phyloP scores from a whole-genome alignment of 257 asterid genomes.

The Salvia splendens region DNA sequence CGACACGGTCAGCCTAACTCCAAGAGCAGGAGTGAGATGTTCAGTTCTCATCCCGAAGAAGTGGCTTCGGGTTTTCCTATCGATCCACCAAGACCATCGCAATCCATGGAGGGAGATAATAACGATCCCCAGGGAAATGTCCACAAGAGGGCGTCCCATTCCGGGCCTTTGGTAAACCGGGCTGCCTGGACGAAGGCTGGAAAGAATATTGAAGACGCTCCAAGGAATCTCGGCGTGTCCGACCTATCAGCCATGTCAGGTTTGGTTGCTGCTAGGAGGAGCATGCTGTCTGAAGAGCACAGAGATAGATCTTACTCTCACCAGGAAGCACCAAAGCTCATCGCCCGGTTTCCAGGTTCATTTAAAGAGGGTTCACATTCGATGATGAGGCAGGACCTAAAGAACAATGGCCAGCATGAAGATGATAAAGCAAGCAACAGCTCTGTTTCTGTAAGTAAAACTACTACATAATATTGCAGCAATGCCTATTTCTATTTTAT shows the following conservation, averaged over 20 bases:
- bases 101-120: conserved; percentile 58
- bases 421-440: conserved; percentile 58
- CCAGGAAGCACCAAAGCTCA: conserved; percentile 70
- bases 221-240: conserved; percentile 53
- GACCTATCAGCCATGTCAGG: conserved; percentile 76
- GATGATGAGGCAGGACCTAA: conserved; percentile 47
- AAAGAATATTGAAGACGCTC: conserved; percentile 69
- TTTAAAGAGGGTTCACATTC: conserved; percentile 78
- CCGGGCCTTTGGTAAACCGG: conserved; percentile 88
- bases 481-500: too few species aligned
- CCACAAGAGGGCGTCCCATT: conserved; percentile 85
- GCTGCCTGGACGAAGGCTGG: conserved; percentile 85
- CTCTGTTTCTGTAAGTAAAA: conserved; percentile 59
- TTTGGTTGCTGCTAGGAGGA: conserved; percentile 81
- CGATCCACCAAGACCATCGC: conserved; percentile 87
- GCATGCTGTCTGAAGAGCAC: conserved; percentile 69
- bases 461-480: too few species aligned
- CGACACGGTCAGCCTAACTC: conserved; percentile 72
- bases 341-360: conserved; percentile 80
- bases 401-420: conserved; percentile 47
- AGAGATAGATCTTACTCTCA: conserved; percentile 56
- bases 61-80: conserved; percentile 94
- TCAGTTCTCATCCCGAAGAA: conserved; percentile 85
- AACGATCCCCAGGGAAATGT: conserved; percentile 51
- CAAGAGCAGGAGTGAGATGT: conserved; percentile 97